Conservation (phyloP, 352 stramenopile genomes). For the Phytophthora chlamydospora region DNA sequence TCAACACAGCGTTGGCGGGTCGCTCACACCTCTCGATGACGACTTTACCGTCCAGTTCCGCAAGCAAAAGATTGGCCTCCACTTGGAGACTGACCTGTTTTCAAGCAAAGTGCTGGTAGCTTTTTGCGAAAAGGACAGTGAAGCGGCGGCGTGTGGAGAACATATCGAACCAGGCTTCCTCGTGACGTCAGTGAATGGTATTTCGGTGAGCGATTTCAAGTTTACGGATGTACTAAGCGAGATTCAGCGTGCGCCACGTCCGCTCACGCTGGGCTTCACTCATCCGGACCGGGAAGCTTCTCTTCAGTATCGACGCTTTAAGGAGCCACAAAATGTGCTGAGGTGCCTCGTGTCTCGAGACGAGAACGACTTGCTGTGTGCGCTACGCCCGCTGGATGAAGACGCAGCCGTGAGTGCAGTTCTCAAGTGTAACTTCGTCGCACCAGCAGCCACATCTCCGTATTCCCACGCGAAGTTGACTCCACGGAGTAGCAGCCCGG, state of each 20-base stretch:
- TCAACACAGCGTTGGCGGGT: conserved; percentile 5
- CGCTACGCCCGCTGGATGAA: conserved; percentile 57
- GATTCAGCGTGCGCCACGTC: conserved; percentile 54
- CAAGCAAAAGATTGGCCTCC: conserved; percentile 66
- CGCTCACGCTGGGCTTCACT: conserved; percentile 67
- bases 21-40: conserved; percentile 33
- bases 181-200: conserved; percentile 71
- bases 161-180: conserved; percentile 62
- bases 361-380: conserved; percentile 49
- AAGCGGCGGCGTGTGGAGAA: conserved; percentile 45
- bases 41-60: conserved; percentile 68
- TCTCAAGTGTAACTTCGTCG: conserved; percentile 53
- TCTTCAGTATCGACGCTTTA: conserved; percentile 47
- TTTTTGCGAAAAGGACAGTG: conserved; percentile 67
- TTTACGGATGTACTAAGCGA: conserved; percentile 56
- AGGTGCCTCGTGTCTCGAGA: conserved; percentile 56
- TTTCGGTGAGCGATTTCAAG: conserved; percentile 42
- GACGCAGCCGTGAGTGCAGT: conserved; percentile 53
- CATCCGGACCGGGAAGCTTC: conserved; percentile 32
- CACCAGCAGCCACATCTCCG: conserved; percentile 20
- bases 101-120: conserved; percentile 67
- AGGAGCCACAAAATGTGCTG: conserved; percentile 57
- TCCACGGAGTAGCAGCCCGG: conserved; percentile 20
- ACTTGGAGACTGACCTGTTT: conserved; percentile 69
- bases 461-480: conserved; percentile 18